Base-by-base conservation (phyloP, 257 asterid species). In the Solanum ossicruentum region DNA sequence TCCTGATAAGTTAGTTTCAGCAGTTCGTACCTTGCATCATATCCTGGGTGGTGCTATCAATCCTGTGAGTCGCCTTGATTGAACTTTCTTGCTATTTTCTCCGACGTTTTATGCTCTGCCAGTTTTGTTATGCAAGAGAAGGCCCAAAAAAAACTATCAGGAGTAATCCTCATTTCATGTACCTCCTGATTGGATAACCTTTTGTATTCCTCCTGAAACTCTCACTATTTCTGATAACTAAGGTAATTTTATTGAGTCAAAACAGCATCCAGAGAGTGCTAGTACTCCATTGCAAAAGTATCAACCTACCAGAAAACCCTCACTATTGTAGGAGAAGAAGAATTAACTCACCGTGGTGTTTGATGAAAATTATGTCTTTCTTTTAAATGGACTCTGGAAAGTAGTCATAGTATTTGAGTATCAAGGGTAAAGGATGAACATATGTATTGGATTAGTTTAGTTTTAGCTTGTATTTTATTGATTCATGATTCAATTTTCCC, bases 31-130 rank as follows among this genome's bases (percentile, higher is more conserved):
- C 88, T 87, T 95, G 94, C 99, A 95, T 91, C 93, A 95, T 91
- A 90, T 95, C 85, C 90, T 95, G 84, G 99, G 99, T 16, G 99
- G 99, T 87, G 92, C 97, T 85, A 89, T 94, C 65, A 95, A 94
- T 88, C 95, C 98, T 60, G 99, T 95, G 87, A 95, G 99, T 90
- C 56, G 41, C 87, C 28, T 52, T 57, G 80, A 83, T 82, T 10
- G 66, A 86, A 57, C 18, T 65, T n/a, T n/a, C 21, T 73, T n/a
- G 82, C 15, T 9, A 21, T 49, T 13, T 83, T 32, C 41, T 65
- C n/a, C 5, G 8, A 18, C 85, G n/a, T 23, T 20, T 83, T 83
- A 45, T 49, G 78, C 80, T 49, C 20, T 49, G 85, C 85, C 12
- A 28, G 52, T 47, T 23, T 66, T 58, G n/a, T 4, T 67, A 67